Percentiles rank a stretch among this genome's conserved stretches.
Conservation (phyloP, 140 eudicot species). For the Stevia rebaudiana region DNA sequence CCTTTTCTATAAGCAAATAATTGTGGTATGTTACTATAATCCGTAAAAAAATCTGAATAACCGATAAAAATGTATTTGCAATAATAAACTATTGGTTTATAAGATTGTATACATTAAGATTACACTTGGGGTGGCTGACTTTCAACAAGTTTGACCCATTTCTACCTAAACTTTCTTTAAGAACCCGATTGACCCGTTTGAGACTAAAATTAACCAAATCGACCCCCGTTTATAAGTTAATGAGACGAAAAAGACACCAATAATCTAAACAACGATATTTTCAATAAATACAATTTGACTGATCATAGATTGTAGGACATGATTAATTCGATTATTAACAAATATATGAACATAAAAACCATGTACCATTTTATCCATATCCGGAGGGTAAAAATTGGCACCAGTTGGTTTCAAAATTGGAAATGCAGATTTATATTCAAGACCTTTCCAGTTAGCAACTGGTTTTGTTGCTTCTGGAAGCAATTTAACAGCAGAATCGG, state of each 20-base stretch:
- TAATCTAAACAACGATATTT: neutral
- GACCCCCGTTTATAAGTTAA: neutral
- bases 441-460: slow-evolving; percentile 79
- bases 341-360: neutral
- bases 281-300: neutral
- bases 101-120: neutral
- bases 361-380: slow-evolving; percentile 86
- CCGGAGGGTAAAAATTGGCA: slow-evolving; percentile 87
- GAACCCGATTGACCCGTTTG: neutral
- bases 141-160: neutral
- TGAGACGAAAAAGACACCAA: neutral
- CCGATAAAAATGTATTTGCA: neutral
- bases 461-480: slow-evolving; percentile 62
- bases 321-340: neutral
- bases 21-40: neutral
- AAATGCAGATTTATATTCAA: slow-evolving; percentile 75
- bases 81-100: neutral
- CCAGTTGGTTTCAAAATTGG: slow-evolving; percentile 81
- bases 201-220: neutral
- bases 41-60: neutral
- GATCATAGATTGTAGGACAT: neutral
- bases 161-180: neutral
- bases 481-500: slow-evolving; percentile 71
- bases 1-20: neutral
- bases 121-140: neutral